These are phyloP conservation scores for Ampelocalamus luodianensis DNA, from an alignment of 176 grass and related monocot species.

Conservation along the genomic window DNA sequence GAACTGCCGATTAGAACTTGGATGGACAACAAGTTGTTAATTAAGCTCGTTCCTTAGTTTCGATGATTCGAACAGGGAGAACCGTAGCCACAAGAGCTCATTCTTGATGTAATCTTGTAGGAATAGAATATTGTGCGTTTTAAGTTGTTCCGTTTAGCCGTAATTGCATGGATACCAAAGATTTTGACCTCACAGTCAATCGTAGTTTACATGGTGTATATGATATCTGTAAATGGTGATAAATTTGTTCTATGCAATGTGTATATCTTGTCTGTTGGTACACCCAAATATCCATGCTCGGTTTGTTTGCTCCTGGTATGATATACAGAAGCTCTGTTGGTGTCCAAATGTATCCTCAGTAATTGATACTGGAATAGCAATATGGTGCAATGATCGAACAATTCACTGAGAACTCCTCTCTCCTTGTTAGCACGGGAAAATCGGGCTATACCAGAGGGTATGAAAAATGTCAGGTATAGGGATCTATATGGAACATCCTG, in stretches of 20 bases:
- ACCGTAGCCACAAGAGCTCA: neutral
- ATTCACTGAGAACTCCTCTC: neutral
- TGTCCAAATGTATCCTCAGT: neutral
- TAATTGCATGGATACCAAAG: neutral
- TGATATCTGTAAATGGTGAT: neutral
- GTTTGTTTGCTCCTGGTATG: neutral
- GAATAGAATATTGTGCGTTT: neutral
- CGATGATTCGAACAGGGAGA: neutral
- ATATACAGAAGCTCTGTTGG: neutral
- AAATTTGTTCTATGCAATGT: slow-evolving; percentile 7
- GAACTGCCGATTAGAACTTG: neutral
- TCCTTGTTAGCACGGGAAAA: neutral
- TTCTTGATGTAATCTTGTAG: neutral
- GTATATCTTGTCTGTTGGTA: neutral
- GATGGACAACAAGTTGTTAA: neutral
- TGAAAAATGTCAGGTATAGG: neutral
- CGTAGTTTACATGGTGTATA: neutral
- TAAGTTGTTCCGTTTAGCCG: neutral
- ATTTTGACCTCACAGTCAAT: neutral
- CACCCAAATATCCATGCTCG: neutral
- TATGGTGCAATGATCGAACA: neutral
- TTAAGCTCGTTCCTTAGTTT: neutral
- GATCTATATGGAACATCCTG: neutral
- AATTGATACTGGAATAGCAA: neutral
- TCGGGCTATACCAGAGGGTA: neutral